A percentile compares a stretch with the other conserved stretches of the same genome.
phyloP scores from a whole-genome alignment of 495 filamentous ascomycete genomes.

The Diplogelasinospora grovesii region DNA sequence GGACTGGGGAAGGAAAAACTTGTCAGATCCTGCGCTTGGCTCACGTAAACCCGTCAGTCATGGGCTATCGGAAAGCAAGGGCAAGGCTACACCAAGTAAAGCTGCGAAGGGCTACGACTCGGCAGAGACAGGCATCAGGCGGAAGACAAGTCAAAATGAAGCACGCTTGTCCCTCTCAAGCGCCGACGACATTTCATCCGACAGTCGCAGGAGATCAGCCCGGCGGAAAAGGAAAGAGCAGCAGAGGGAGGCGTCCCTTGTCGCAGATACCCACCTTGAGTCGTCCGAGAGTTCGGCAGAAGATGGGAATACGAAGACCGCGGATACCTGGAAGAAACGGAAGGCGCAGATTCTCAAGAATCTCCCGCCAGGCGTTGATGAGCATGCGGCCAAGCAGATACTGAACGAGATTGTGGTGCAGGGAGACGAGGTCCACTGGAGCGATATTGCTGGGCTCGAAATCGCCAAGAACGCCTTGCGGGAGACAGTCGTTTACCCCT shows the following conservation, averaged over 20 bases:
- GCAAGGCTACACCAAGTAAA: conserved; percentile 4
- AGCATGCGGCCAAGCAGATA: conserved; percentile 77
- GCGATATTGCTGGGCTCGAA: conserved; percentile 87
- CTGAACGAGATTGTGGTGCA: conserved; percentile 94
- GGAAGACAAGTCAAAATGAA: conserved; percentile 2
- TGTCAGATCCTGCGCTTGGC: conserved; percentile 13
- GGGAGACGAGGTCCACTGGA: conserved; percentile 93
- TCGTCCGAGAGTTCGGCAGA: conserved; percentile 16
- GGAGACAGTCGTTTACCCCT: conserved; percentile 96
- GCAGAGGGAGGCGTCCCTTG: conserved; percentile 13
- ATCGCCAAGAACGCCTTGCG: conserved; percentile 87
- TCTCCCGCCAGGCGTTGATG: conserved; percentile 74
- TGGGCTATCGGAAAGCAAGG: conserved; percentile 1
- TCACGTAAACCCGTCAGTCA: conserved; percentile 10
- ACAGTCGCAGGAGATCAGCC: conserved; percentile 4
- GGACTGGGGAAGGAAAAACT: conserved; percentile 6
- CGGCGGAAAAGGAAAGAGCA: conserved; percentile 1
- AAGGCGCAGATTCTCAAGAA: conserved; percentile 59
- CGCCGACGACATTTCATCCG: conserved; percentile 13
- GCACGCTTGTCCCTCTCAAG: conserved; percentile 10
- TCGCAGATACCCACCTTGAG: conserved; percentile 8
- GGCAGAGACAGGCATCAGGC: conserved; percentile 1
- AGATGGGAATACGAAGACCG: conserved; percentile 26
- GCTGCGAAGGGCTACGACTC: conserved; percentile 8
- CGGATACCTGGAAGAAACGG: conserved; percentile 44